Evolutionary conservation across 768 basidiomycete genomes (phyloP).

Genomic region (Thelephora ganbajun): DNA sequence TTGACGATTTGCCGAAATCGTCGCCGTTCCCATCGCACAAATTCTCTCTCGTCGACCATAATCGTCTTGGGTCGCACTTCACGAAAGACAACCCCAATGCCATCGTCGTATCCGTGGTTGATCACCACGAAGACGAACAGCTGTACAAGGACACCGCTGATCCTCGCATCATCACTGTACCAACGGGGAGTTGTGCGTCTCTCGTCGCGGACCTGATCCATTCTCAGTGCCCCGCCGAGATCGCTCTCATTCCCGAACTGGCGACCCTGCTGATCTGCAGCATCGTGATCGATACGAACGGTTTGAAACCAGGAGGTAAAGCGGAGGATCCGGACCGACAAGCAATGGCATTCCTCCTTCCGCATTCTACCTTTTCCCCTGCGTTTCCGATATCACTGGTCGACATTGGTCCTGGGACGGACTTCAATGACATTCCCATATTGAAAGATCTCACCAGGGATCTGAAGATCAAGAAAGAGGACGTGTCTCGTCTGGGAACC

Average conservation of each 20-base stretch:
- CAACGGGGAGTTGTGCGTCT: slow-evolving; percentile 68
- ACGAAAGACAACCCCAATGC: slow-evolving; percentile 22
- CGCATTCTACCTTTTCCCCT: slow-evolving; percentile 33
- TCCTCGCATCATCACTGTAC: slow-evolving; percentile 50
- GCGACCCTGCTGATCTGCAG: slow-evolving; percentile 70
- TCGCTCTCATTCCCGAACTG: slow-evolving; percentile 35
- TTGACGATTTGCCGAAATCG: slow-evolving; percentile 46
- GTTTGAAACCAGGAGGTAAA: slow-evolving; percentile 68
- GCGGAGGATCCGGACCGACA: slow-evolving; percentile 49
- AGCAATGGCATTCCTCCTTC: slow-evolving; percentile 51
- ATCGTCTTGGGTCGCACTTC: slow-evolving; percentile 41
- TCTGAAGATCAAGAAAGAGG: slow-evolving; percentile 45
- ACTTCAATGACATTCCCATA: slow-evolving; percentile 23
- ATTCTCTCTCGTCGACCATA: slow-evolving; percentile 89
- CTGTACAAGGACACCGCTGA: slow-evolving; percentile 41
- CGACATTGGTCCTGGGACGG: slow-evolving; percentile 11
- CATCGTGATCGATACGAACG: slow-evolving; percentile 79
- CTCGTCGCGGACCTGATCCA: slow-evolving; percentile 36
- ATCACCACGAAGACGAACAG: slow-evolving; percentile 86
- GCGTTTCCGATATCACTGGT: slow-evolving; percentile 1
- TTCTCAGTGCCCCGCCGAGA: slow-evolving; percentile 12
- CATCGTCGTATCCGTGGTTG: slow-evolving; percentile 66
- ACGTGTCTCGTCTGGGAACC: slow-evolving; percentile 51
- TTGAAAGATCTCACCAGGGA: slow-evolving; percentile 34
- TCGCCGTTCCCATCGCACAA: slow-evolving; percentile 34